Conservation (phyloP, 1,139 yeast genomes). For the Hyphopichia burtonii region DNA sequence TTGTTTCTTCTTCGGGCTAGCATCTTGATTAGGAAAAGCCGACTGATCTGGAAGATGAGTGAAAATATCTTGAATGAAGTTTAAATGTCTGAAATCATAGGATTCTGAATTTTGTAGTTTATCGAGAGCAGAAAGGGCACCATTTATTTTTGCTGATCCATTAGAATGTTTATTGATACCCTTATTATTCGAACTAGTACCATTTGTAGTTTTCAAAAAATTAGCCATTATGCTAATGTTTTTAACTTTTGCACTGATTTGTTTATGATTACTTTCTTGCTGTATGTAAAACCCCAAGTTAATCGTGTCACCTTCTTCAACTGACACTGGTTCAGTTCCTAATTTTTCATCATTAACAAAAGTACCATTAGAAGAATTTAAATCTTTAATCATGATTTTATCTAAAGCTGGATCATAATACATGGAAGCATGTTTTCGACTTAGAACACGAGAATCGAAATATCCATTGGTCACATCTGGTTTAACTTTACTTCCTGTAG, state of each 20-base stretch:
- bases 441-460: conserved; percentile 89
- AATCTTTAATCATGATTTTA: conserved; percentile 73
- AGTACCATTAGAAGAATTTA: conserved; percentile 93
- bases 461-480: conserved; percentile 86
- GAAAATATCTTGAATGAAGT: conserved; percentile 42
- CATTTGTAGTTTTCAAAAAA: conserved; percentile 9
- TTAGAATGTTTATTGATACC: neutral
- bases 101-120: conserved; percentile 12
- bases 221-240: conserved; percentile 61
- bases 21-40: neutral
- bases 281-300: conserved; percentile 93
- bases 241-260: conserved; percentile 78
- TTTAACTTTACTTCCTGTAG: conserved; percentile 66
- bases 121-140: neutral
- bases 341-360: conserved; percentile 77
- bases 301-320: conserved; percentile 73
- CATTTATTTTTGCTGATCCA: neutral
- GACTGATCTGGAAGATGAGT: conserved; percentile 11
- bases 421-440: conserved; percentile 91
- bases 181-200: neutral
- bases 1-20: conserved; percentile 5
- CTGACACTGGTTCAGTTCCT: conserved; percentile 60
- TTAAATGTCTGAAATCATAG: conserved; percentile 41
- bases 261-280: conserved; percentile 77
- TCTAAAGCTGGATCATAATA: conserved; percentile 71